These are phyloP conservation scores for Pharnaceum exiguum DNA, from an alignment of 148 eudicot species.

Conservation along the genomic window DNA sequence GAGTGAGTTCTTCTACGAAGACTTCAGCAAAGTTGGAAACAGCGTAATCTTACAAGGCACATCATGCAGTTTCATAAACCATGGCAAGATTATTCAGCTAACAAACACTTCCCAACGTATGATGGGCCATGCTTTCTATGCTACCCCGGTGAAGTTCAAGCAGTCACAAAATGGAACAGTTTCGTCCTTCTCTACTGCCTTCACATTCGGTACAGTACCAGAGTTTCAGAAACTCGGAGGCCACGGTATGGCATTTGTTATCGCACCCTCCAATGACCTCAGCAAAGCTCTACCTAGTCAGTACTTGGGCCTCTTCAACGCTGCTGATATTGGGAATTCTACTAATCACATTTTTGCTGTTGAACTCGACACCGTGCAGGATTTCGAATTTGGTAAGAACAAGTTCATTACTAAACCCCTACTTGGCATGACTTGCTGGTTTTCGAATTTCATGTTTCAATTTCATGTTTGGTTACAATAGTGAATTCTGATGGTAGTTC, in stretches of 20 bases:
- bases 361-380: constrained; percentile 35
- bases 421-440: too few relatives aligned
- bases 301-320: constrained; percentile 31
- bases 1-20: constrained; percentile 8
- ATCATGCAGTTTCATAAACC: constrained; percentile 6
- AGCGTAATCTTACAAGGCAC: constrained; percentile 4
- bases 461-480: too few relatives aligned
- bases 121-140: constrained; percentile 39
- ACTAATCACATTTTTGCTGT: constrained; percentile 38
- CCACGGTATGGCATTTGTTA: constrained; percentile 46
- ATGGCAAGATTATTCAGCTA: constrained; percentile 26
- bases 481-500: too few relatives aligned
- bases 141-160: constrained; percentile 21
- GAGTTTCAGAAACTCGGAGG: constrained; percentile 43
- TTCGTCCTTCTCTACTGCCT: constrained; percentile 38
- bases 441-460: too few relatives aligned
- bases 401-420: too few relatives aligned
- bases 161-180: constrained; percentile 7
- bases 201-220: constrained; percentile 35
- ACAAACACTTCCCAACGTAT: constrained; percentile 24
- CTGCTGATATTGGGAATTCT: constrained; percentile 8
- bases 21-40: constrained; percentile 13
- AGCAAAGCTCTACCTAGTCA: constrained; percentile 18
- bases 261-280: constrained; percentile 17
- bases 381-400: constrained; percentile 29